phyloP scores from a whole-genome alignment of 1,284 basidiomycete genomes.

The Boletus smithii region DNA sequence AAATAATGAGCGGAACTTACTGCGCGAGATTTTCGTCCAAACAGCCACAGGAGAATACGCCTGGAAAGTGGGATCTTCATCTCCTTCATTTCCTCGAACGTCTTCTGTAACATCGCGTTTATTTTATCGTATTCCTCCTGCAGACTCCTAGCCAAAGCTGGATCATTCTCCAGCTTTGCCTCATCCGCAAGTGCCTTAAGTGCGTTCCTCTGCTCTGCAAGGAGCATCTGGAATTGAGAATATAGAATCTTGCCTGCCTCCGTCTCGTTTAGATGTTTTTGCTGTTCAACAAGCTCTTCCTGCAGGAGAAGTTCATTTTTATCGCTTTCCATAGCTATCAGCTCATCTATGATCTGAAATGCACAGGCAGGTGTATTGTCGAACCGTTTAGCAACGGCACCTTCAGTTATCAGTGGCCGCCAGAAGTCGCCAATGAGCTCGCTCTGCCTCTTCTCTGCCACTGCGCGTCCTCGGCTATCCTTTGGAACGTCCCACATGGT shows the following conservation, averaged over 20 bases:
- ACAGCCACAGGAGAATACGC: constrained; percentile 12
- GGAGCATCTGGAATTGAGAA: constrained; percentile 17
- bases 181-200: constrained; percentile 16
- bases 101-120: constrained; percentile 10
- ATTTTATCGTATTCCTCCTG: constrained; percentile 13
- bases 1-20: constrained; percentile 5
- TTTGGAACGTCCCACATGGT: constrained; percentile 30
- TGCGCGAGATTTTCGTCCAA: constrained; percentile 3
- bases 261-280: constrained; percentile 20
- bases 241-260: constrained; percentile 21
- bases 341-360: constrained; percentile 1
- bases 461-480: not conserved
- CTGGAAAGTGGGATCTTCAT: constrained; percentile 21
- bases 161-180: constrained; percentile 10
- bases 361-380: not conserved
- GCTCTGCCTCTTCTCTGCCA: constrained; percentile 20
- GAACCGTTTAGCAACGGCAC: constrained; percentile 26
- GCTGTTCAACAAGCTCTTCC: constrained; percentile 20
- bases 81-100: constrained; percentile 16
- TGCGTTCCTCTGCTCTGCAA: constrained; percentile 13
- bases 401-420: constrained; percentile 29
- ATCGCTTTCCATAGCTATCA: not conserved
- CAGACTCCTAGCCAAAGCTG: constrained; percentile 8
- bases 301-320: constrained; percentile 16
- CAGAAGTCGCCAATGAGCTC: constrained; percentile 29